Evolutionary conservation across 2,329 filamentous ascomycete genomes (phyloP), one percentile per base, ranked within the genome.

Genomic region (Hypoxylon sp.): DNA sequence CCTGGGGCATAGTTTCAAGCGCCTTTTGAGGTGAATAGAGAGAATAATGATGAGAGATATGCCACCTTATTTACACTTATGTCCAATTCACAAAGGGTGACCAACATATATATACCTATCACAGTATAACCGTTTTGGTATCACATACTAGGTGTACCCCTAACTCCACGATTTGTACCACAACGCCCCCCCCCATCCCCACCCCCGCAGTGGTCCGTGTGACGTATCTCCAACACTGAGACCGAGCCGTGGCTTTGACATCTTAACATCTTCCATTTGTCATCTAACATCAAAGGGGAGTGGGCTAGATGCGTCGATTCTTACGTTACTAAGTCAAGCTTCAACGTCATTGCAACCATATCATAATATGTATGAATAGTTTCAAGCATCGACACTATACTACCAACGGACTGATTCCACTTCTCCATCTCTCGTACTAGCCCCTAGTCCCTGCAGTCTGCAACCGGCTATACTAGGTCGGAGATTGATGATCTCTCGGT

Each of bases 141-240:
- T 54, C 53, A 66, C 56, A 31, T 26, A n/a, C n/a, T 39, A 19
- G 8, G 3, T 10, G 44, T 35, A 44, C 52, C 39, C 29, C 29
- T 31, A 31, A 26, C 26, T 31, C 29, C 29, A 31, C 6, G 29
- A 1, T 31, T 31, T 31, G 35, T 33, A 67, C 60, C 22, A 56
- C 57, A 31, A 31, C 6, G 29, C 29, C 29, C 44, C 6, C 3
- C 29, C 29, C 53, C 65, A 68, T 70, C 68, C 57, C 68, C 68
- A 65, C 68, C 65, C 68, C 68, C 68, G 58, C 65, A 65, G 37
- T 59, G 48, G 62, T 31, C 42, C 35, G 57, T 70, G 65, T 70
- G 65, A 65, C 65, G 53, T 61, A 59, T 48, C 54, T 50, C 64
- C 65, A 65, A 51, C 17, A 54, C 52, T 57, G 44, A 53, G 51